Percentiles rank a stretch among this genome's conserved stretches.
phyloP scores from a whole-genome alignment of 2,329 filamentous ascomycete genomes.

The Pseudopithomyces chartarum region DNA sequence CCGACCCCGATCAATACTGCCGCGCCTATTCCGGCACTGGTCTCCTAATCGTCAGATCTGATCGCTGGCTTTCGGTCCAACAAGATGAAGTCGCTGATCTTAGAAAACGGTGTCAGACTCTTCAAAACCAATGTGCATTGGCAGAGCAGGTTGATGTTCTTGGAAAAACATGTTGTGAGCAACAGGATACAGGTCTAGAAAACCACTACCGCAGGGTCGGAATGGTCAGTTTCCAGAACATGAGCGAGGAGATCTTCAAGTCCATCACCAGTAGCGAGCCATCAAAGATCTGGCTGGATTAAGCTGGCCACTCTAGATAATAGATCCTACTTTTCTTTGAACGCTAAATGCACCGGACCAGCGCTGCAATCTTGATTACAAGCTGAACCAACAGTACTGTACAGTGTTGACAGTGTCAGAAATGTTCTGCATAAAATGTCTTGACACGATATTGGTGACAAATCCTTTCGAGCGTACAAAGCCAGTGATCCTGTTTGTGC shows the following conservation, averaged over 20 bases:
- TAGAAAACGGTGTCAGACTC: background rate
- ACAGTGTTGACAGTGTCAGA: too few relatives aligned
- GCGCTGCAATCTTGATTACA: too few relatives aligned
- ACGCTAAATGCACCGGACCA: too few relatives aligned
- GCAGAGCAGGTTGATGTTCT: background rate
- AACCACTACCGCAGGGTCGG: background rate
- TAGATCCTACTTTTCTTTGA: too few relatives aligned
- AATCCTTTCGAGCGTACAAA: too few relatives aligned
- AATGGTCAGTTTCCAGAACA: background rate
- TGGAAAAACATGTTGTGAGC: background rate
- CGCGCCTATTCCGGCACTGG: background rate
- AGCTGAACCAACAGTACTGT: too few relatives aligned
- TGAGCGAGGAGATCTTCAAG: background rate
- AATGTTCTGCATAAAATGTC: too few relatives aligned
- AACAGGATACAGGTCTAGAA: background rate
- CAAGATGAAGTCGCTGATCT: background rate
- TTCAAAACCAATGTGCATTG: background rate
- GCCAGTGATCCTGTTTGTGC: too few relatives aligned
- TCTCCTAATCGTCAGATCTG: background rate
- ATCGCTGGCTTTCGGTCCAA: background rate
- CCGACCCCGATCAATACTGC: background rate
- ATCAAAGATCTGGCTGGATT: background rate
- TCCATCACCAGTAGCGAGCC: background rate
- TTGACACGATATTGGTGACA: too few relatives aligned
- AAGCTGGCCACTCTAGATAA: too few relatives aligned